Base-by-base conservation (phyloP, 1,139 yeast genomes). In the Pichia cactophila region DNA sequence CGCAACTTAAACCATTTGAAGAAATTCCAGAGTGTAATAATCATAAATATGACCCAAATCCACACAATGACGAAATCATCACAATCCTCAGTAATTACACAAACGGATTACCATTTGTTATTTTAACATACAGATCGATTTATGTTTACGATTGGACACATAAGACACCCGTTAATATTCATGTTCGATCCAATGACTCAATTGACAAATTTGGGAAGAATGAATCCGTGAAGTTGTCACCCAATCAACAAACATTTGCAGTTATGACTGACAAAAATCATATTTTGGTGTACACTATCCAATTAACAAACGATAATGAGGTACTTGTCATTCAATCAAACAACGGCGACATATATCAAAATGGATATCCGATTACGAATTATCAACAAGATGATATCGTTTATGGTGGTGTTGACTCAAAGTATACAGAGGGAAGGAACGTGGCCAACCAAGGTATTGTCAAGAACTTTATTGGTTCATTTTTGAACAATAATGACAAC, bases 271-370 rank as follows among this genome's bases (percentile, higher is more conserved):
- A 61, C 31, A 56, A 56, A 20, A 66, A 68, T 43, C 64, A 56
- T 39, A 57, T 71, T 9, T 50, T 70, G 29, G 59, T 70, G 2
- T 71, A 67, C 48, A 58, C 69, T 9, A 55, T 69, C 7, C 53
- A 55, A 41, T 37, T 48, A 39, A 56, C 51, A 16, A 48, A 55
- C 17, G 61, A 55, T 42, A 61, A 55, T 35, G 80, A 75, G 51
- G 54, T 71, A 6, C 58, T 75, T 17, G 64, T 70, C 0, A 70
- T 75, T 0, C 75, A 65, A 55, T 69, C 70, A 39, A 65, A 59
- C 17, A 68, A 59, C 23, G 72, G 72, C 1, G 68, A 62, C 48
- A 53, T 75, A 11, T 61, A 76, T 26, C 81, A 77, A 55, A 75
- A 74, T 57, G 81, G 80, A 0, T 65, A 65, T 33, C 74, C 75